Base-by-base conservation (phyloP, 495 filamentous ascomycete genomes). In the Hypoxylon intermedium region DNA sequence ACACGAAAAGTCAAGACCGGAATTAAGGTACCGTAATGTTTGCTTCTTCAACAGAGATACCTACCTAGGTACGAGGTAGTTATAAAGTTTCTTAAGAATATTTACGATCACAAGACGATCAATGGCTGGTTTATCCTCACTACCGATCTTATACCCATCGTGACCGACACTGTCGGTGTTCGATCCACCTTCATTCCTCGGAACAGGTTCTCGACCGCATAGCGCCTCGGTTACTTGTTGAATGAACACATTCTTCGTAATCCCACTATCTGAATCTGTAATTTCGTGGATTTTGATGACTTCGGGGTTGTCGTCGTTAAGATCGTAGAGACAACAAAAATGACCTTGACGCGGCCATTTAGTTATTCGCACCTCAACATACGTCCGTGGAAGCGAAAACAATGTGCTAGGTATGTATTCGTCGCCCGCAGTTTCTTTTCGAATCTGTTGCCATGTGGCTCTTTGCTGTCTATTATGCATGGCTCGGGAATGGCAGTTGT, bases 201-300 rank as follows among this genome's bases (percentile, higher is more conserved):
- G 28, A 26, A 2, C 50, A 1, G 50, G 28, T 5, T 6, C 28
- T 44, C n/a, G 26, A 18, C 50, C 38, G n/a, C 44, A 53, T 1
- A 53, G 24, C 11, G 50, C 38, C 5, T 53, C 38, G 28, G 38
- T 53, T 7, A 53, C 38, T 11, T 53, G 3, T 20, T 36, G 50
- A 34, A 53, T 24, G 30, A 53, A 53, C 28, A 53, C 44, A 34
- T 53, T 40, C 19, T 53, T 53, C 18, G 40, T 53, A 13, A 53
- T 44, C 3, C 50, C 40, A 23, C 44, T 12, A 20, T 43, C 11
- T 11, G 50, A 34, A 3, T 44, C 24, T 16, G 34, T 34, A 9
- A 40, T 16, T 0, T 37, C 50, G 21, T 40, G 50, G 16, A 53
- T 53, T 9, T 24, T 1, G 18, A 53, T 53, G 19, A 24, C 28